Evolutionary conservation across 352 stramenopile genomes (phyloP).

Genomic region (Phytophthora constricta): DNA sequence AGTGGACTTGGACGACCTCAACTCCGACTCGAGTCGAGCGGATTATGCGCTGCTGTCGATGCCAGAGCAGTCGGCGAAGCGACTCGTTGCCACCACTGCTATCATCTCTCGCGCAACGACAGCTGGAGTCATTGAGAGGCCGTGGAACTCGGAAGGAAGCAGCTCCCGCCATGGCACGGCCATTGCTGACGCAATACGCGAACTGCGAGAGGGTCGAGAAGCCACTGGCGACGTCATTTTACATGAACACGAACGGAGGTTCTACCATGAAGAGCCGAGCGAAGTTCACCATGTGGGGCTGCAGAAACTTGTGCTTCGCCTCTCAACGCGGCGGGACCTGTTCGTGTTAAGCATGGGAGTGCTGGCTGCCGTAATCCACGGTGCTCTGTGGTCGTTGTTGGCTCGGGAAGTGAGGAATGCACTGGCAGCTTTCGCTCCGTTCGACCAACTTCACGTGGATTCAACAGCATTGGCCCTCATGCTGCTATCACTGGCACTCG

Average conservation of each 20-base stretch:
- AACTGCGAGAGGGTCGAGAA: conserved; percentile 28
- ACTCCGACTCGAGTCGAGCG: conserved; percentile 29
- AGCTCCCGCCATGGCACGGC: conserved; percentile 17
- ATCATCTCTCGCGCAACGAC: conserved; percentile 15
- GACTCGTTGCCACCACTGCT: conserved; percentile 20
- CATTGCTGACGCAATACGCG: conserved; percentile 29
- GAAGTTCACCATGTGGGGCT: conserved; percentile 9
- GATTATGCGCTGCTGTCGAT: conserved; percentile 38
- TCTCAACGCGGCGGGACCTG: conserved; percentile 22
- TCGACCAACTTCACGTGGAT: conserved; percentile 17
- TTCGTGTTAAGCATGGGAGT: conserved; percentile 33
- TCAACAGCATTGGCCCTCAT: conserved; percentile 26
- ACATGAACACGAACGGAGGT: conserved; percentile 9
- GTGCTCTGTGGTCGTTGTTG: conserved; percentile 20
- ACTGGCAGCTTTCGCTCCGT: conserved; percentile 24
- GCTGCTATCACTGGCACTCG: conserved; percentile 25
- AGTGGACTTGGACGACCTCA: conserved; percentile 29
- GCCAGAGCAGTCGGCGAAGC: conserved; percentile 23
- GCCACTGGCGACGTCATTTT: conserved; percentile 1
- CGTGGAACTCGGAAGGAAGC: conserved; percentile 11
- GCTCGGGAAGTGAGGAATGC: conserved; percentile 4
- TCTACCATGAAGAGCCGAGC: neutral
- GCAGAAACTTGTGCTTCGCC: conserved; percentile 15
- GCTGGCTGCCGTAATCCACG: conserved; percentile 27
- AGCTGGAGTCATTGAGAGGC: conserved; percentile 1